Evolutionary conservation across 805 yeast genomes (phyloP).

Genomic region (Candida maesae): DNA sequence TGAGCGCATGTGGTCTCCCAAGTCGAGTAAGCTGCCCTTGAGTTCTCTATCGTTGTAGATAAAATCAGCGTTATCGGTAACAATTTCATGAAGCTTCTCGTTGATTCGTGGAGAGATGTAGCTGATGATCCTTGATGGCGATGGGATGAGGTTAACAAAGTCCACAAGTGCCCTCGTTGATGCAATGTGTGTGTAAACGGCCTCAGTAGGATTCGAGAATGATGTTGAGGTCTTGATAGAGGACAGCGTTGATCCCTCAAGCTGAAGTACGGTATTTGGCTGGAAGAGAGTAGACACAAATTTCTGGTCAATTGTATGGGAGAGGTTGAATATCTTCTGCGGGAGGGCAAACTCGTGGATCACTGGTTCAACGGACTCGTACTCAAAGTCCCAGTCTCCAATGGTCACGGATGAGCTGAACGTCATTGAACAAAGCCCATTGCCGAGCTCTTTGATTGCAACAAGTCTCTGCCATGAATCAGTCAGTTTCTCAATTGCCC

Average conservation of each 20-base stretch:
- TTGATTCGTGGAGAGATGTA: constrained; percentile 22
- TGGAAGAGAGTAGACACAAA: constrained; percentile 13
- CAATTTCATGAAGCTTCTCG: constrained; percentile 20
- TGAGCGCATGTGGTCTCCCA: constrained; percentile 16
- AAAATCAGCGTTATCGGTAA: constrained; percentile 17
- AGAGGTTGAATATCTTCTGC: constrained; percentile 13
- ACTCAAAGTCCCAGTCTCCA: constrained; percentile 16
- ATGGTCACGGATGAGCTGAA: constrained; percentile 20
- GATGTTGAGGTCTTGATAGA: neutral
- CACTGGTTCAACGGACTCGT: constrained; percentile 13
- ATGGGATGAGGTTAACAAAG: constrained; percentile 21
- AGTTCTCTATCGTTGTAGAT: constrained; percentile 12
- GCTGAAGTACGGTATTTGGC: neutral
- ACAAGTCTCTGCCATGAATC: constrained; percentile 18
- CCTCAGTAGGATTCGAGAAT: neutral
- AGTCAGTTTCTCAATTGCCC: constrained; percentile 4
- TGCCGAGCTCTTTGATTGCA: constrained; percentile 1
- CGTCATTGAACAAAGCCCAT: constrained; percentile 4
- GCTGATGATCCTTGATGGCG: constrained; percentile 12
- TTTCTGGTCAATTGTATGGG: constrained; percentile 16
- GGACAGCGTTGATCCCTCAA: constrained; percentile 8
- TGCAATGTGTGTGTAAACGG: constrained; percentile 3
- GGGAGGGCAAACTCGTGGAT: constrained; percentile 9
- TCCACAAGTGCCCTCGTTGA: constrained; percentile 19
- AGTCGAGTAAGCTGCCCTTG: constrained; percentile 12